Percentiles rank a stretch among this genome's conserved stretches.
Evolutionary conservation across 768 basidiomycete genomes (phyloP).

Genomic region (Collybiopsis luxurians): DNA sequence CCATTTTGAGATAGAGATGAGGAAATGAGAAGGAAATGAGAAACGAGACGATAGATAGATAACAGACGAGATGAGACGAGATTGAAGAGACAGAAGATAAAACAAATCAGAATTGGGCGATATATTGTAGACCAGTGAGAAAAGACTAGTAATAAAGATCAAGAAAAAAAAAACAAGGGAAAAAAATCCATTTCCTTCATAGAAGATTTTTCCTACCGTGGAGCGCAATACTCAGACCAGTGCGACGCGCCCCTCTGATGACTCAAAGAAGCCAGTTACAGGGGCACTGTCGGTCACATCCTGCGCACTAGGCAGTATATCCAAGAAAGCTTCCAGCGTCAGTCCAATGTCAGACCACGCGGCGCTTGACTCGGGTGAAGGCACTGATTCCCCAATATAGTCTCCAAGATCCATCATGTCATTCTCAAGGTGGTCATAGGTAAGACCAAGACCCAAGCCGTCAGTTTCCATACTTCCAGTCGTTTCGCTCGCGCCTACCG

Average conservation of each 20-base stretch:
- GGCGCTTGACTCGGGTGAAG: background rate
- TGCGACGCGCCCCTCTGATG: background rate
- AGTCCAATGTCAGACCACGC: constrained; percentile 8
- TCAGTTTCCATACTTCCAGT: background rate
- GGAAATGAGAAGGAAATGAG: constrained; percentile 4
- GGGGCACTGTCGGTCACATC: background rate
- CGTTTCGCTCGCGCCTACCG: background rate
- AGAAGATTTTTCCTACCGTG: background rate
- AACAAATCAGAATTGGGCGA: constrained; percentile 3
- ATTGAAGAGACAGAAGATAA: constrained; percentile 6
- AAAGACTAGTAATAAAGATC: constrained; percentile 10
- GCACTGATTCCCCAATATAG: constrained; percentile 3
- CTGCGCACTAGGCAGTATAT: constrained; percentile 6
- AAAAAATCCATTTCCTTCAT: background rate
- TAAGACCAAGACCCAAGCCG: background rate
- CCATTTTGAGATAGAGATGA: constrained; percentile 1
- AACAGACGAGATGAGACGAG: constrained; percentile 10
- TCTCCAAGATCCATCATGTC: constrained; percentile 2
- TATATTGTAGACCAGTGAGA: background rate
- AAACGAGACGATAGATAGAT: constrained; percentile 18
- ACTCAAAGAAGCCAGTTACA: background rate
- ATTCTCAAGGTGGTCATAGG: background rate
- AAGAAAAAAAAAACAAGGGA: constrained; percentile 3
- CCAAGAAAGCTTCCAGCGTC: constrained; percentile 4
- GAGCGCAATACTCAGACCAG: background rate